Evolutionary conservation across 2,329 filamentous ascomycete genomes (phyloP), one percentile per base, ranked within the genome.

Genomic region (Alternaria infectoria): DNA sequence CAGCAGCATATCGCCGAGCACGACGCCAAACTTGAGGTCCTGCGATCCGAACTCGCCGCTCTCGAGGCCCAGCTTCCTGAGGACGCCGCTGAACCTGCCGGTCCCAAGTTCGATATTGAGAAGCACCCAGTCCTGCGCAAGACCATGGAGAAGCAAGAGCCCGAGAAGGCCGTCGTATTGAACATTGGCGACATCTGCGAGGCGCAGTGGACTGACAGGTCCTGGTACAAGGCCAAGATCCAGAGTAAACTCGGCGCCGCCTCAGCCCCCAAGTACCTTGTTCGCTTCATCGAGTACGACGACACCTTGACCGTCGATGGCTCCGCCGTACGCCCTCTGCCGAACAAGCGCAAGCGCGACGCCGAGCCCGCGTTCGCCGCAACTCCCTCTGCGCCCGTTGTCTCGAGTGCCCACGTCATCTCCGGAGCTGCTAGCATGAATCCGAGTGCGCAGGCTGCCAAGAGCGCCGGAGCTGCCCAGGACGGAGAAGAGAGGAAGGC

Each of bases 241-340:
- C 95, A 93, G 55, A 94, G 92, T 56, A 94, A 97, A 73, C 97
- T 95, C 21, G 96, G 96, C 62, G 97, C 93, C 9, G 90, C 91
- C n/a, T 91, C 89, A 46, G 92, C 93, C 56, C 95, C 94, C 36
- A 92, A 97, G 67, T 99, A 97, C 79, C 91, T 93, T 51, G 94
- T 99, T 80, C 96, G 92, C 72, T 99, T 98, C 85, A 95, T 96
- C 82, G 92, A 89, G 74, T 98, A 98, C 82, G 89, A 91, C 65
- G 93, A 98, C 75, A 92, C 97, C 69, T 90, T 92, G 73, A 92
- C 93, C 54, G 83, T 96, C 36, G 87, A 88, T 43, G 67, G 69
- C 43, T 66, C 73, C 32, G 71, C 72, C 32, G 69, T 80, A n/a
- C 78, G 77, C 13, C 75, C 77, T 5, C 60, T 78, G 5, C 70